Evolutionary conservation across 2,329 filamentous ascomycete species (phyloP).

Genomic region (Bipolaris zeicola): DNA sequence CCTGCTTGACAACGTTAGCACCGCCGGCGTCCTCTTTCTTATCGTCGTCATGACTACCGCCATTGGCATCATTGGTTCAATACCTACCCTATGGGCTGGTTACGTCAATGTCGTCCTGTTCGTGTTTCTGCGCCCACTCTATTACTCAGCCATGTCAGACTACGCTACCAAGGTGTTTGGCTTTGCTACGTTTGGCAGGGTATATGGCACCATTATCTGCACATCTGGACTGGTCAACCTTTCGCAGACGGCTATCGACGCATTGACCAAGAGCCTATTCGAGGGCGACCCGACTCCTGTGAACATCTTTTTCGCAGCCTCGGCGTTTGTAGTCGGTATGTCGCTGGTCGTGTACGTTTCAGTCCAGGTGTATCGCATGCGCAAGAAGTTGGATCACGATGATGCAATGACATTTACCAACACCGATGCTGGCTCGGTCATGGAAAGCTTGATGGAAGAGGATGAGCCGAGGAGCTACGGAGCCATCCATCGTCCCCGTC

Average conservation of each 20-base stretch:
- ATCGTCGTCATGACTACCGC: slow-evolving; percentile 72
- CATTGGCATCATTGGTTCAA: slow-evolving; percentile 75
- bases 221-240: slow-evolving; percentile 82
- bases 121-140: slow-evolving; percentile 82
- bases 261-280: slow-evolving; percentile 74
- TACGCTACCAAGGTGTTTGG: slow-evolving; percentile 91
- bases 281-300: slow-evolving; percentile 74
- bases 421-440: slow-evolving; percentile 69
- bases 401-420: slow-evolving; percentile 67
- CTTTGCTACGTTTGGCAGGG: slow-evolving; percentile 85
- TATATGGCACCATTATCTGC: slow-evolving; percentile 88
- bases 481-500: slow-evolving; percentile 25
- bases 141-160: slow-evolving; percentile 88
- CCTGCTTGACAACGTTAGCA: slow-evolving; percentile 76
- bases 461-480: slow-evolving; percentile 41
- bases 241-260: slow-evolving; percentile 76
- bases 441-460: slow-evolving; percentile 46
- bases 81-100: slow-evolving; percentile 71
- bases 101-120: slow-evolving; percentile 79
- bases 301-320: slow-evolving; percentile 67
- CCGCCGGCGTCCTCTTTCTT: slow-evolving; percentile 69
- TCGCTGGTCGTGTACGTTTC: slow-evolving; percentile 59
- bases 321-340: slow-evolving; percentile 67
- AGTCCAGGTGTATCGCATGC: slow-evolving; percentile 39
- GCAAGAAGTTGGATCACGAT: slow-evolving; percentile 41